Evolutionary conservation across 306 rosid genomes (phyloP).

Genomic region (Neltuma alba): DNA sequence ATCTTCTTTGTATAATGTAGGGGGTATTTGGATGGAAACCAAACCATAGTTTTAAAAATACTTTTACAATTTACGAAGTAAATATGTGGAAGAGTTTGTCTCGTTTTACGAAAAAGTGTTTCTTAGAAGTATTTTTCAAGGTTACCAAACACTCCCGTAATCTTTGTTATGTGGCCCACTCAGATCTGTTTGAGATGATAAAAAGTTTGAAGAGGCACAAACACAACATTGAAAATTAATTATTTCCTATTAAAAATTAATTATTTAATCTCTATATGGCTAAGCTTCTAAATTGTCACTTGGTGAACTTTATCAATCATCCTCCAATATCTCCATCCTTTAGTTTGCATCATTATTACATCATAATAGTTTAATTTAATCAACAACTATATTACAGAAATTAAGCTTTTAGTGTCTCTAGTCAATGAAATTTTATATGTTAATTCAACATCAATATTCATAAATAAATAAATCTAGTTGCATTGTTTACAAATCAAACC

Average conservation of each 20-base stretch:
- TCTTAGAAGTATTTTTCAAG: too few relatives aligned
- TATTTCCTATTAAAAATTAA: neutral
- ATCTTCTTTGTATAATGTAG: neutral
- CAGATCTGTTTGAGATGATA: neutral
- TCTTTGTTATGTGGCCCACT: neutral
- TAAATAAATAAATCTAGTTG: too few relatives aligned
- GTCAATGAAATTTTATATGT: neutral
- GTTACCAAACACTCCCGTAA: too few relatives aligned
- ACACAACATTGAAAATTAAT: neutral
- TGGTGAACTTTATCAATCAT: neutral
- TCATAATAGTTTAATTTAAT: neutral
- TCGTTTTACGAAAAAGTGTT: too few relatives aligned
- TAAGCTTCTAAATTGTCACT: neutral
- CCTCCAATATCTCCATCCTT: neutral
- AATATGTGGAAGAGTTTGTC: too few relatives aligned
- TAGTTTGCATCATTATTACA: neutral
- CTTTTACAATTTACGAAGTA: too few relatives aligned
- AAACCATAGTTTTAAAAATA: too few relatives aligned
- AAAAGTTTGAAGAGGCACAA: constrained; percentile 19
- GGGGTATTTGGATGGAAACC: too few relatives aligned
- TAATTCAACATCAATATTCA: too few relatives aligned
- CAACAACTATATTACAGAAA: neutral
- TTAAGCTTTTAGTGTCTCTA: neutral
- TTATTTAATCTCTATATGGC: neutral
- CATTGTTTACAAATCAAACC: too few relatives aligned